Conservation (phyloP, 2,329 filamentous ascomycete species). For the Ophiocordyceps camponoti-saundersi region DNA sequence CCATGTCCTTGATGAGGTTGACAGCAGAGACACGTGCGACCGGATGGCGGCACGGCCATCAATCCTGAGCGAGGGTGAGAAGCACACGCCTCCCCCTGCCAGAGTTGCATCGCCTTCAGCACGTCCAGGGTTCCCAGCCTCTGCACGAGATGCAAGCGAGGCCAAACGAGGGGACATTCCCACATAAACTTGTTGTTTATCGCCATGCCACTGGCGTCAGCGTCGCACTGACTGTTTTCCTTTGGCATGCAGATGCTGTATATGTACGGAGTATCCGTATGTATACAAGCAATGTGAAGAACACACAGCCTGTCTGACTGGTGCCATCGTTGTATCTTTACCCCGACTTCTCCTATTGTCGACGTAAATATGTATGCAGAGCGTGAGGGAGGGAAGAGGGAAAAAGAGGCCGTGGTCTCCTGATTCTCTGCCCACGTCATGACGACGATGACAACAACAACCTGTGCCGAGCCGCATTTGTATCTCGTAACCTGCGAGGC, state of each 20-base stretch:
- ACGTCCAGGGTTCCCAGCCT: constrained; percentile 4
- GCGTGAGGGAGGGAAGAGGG: background rate
- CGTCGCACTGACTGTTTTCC: background rate
- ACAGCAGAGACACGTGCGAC: background rate
- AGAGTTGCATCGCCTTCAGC: constrained; percentile 4
- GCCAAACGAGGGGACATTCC: background rate
- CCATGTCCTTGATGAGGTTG: background rate
- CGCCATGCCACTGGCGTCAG: background rate
- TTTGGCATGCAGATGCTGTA: no score
- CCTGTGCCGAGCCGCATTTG: background rate
- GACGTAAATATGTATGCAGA: background rate
- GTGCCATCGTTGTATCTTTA: no score
- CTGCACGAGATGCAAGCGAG: background rate
- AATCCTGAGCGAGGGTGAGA: background rate
- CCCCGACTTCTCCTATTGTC: background rate
- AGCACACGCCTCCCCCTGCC: background rate
- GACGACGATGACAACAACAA: background rate
- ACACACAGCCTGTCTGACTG: no score
- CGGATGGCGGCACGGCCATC: background rate
- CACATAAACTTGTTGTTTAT: background rate
- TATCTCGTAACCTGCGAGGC: background rate
- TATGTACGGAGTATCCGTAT: no score
- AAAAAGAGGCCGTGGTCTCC: background rate
- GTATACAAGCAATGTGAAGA: no score
- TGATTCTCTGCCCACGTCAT: background rate